Base-by-base conservation (phyloP, 495 filamentous ascomycete species). In the Lophiostoma macrostomum region DNA sequence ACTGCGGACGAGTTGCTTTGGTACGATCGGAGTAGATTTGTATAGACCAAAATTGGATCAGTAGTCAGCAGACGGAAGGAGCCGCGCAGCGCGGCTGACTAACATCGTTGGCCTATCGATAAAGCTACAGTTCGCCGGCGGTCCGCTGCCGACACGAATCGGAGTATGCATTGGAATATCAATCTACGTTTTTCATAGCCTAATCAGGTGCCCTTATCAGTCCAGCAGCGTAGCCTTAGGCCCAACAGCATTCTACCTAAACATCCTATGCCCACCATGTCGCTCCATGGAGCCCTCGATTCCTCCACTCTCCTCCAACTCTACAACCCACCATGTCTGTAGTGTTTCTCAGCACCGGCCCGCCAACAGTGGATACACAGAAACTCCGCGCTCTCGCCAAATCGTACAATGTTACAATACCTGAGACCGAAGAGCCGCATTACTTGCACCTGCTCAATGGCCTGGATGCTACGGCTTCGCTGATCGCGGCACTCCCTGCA, bases 391-490 rank as follows among this genome's bases (percentile, higher is more conserved):
- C 42, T 4, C n/a, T 55, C 32, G 40, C 51, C 4, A 11, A 18
- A 6, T 16, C 4, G 24, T 46, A 25, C 41, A 13, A 10, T 22
- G 34, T 55, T 16, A 20, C 19, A 8, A 35, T 55, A 20, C 30
- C 31, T n/a, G 25, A 12, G 12, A 13, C 13, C 3, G 45, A 50
- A 27, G 24, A 43, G 24, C 30, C 36, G 19, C 54, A 51, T 11
- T 57, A 57, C 38, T 29, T 53, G 16, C 46, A 57, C 30, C 45
- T 51, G 3, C 54, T 57, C 29, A 57, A 51, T 32, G 38, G 54
- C 19, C 46, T 57, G 28, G 54, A 57, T 29, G 45, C 54, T 2
- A 50, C 54, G 7, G 7, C 29, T 8, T 22, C 11, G 0, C 28
- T 20, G 13, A 36, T 51, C 25, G 25, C 20, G 7, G 10, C 36